phyloP scores from a whole-genome alignment of 2,329 filamentous ascomycete genomes.

The Alternaria metachromatica region DNA sequence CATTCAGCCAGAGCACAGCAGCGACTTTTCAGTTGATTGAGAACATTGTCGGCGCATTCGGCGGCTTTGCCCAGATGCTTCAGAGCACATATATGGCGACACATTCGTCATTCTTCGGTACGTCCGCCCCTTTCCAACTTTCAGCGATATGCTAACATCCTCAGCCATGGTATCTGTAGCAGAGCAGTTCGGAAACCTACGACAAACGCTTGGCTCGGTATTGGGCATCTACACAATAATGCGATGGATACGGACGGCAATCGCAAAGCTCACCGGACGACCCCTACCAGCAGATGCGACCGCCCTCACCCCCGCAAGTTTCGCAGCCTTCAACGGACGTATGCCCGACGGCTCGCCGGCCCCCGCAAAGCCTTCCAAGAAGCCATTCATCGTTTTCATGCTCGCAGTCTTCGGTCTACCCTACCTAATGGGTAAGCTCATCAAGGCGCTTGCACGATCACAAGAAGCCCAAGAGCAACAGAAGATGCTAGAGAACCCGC shows the following conservation, averaged over 20 bases:
- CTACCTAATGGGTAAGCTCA: constrained; percentile 96
- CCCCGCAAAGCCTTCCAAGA: constrained; percentile 79
- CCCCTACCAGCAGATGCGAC: constrained; percentile 87
- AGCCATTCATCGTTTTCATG: constrained; percentile 95
- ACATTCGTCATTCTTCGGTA: constrained; percentile 97
- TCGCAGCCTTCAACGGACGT: constrained; percentile 83
- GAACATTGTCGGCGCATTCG: constrained; percentile 94
- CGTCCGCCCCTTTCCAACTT: constrained; percentile 39
- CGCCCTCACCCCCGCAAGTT: constrained; percentile 86
- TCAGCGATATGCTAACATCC: constrained; percentile 18
- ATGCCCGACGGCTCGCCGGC: constrained; percentile 71
- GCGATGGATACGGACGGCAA: constrained; percentile 89
- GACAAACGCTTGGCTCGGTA: constrained; percentile 90
- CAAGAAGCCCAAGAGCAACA: constrained; percentile 82
- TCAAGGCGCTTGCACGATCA: constrained; percentile 79
- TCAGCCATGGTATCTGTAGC: constrained; percentile 94
- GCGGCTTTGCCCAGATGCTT: constrained; percentile 97
- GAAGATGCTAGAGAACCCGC: constrained; percentile 59
- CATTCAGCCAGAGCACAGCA: constrained; percentile 92
- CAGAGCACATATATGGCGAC: constrained; percentile 99
- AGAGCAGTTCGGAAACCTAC: constrained; percentile 92
- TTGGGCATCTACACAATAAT: constrained; percentile 95
- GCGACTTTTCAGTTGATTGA: constrained; percentile 99
- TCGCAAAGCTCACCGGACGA: constrained; percentile 91
- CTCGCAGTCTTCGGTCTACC: constrained; percentile 93